Percentiles rank a stretch among this genome's conserved stretches.
These are phyloP conservation scores for Cryptococcus depauperatus DNA, from an alignment of 1,284 basidiomycete genomes.

Conservation along the genomic window DNA sequence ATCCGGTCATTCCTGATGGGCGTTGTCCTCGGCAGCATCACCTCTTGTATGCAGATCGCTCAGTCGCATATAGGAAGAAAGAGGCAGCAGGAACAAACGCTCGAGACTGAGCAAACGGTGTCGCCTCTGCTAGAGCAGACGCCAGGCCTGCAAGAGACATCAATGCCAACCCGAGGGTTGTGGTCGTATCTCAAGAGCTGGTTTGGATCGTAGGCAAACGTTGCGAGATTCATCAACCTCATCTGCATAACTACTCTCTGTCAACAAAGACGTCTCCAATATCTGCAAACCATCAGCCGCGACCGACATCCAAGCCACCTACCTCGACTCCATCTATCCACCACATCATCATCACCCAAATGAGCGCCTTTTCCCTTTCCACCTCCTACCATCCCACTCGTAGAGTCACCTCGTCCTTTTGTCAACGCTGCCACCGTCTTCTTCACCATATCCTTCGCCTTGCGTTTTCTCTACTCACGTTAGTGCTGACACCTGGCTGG, in stretches of 20 bases:
- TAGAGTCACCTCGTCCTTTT: neutral
- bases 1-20: constrained; percentile 1
- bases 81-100: neutral
- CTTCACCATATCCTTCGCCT: too few species aligned
- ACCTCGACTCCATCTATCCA: constrained; percentile 37
- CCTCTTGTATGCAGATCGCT: neutral
- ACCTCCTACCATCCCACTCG: neutral
- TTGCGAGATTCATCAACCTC: too few species aligned
- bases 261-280: constrained; percentile 36
- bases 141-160: neutral
- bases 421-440: too few species aligned
- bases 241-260: too few species aligned
- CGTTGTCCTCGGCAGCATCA: neutral
- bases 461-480: neutral
- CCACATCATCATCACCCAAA: constrained; percentile 32
- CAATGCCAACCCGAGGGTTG: neutral
- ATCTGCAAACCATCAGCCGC: constrained; percentile 13
- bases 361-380: constrained; percentile 3
- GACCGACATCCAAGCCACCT: constrained; percentile 3
- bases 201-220: constrained; percentile 1
- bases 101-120: constrained; percentile 9
- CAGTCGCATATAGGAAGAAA: neutral
- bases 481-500: neutral
- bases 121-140: neutral
- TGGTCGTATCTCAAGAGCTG: neutral